Conservation (phyloP, 2,329 filamentous ascomycete genomes). For the Dothideomycetes sp. region DNA sequence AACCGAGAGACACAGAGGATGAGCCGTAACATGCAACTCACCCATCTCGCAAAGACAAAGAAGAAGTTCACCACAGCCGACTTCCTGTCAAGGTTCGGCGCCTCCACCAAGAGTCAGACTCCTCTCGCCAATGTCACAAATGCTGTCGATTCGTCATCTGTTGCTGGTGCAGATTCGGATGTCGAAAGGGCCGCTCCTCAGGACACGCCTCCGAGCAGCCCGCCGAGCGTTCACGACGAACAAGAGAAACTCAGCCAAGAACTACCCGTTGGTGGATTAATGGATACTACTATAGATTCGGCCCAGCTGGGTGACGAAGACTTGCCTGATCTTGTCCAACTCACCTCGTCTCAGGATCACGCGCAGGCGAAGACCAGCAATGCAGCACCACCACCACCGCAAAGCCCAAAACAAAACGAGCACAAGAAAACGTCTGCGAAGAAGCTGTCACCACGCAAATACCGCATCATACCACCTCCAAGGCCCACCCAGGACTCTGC, state of each 20-base stretch:
- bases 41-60: conserved; percentile 74
- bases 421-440: background rate
- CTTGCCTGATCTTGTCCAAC: conserved; percentile 28
- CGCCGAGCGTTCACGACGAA: conserved; percentile 16
- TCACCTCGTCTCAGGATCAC: conserved; percentile 16
- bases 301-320: conserved; percentile 25
- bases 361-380: conserved; percentile 11
- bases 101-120: conserved; percentile 2
- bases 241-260: background rate
- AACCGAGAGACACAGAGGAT: conserved; percentile 87
- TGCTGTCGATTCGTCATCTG: conserved; percentile 51
- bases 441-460: background rate
- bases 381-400: conserved; percentile 3
- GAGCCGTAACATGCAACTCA: conserved; percentile 78
- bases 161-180: conserved; percentile 32
- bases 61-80: conserved; percentile 81
- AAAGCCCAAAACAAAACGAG: background rate
- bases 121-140: conserved; percentile 34
- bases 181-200: conserved; percentile 5
- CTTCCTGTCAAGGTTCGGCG: conserved; percentile 64
- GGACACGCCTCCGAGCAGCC: conserved; percentile 34
- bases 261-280: too few species aligned
- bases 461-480: conserved; percentile 5
- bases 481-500: conserved; percentile 1
- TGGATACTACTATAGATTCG: too few species aligned